Evolutionary conservation across 192 early-diverging fungal genomes (phyloP), one percentile per base, ranked within the genome.

Genomic region (Coemansia sp.): DNA sequence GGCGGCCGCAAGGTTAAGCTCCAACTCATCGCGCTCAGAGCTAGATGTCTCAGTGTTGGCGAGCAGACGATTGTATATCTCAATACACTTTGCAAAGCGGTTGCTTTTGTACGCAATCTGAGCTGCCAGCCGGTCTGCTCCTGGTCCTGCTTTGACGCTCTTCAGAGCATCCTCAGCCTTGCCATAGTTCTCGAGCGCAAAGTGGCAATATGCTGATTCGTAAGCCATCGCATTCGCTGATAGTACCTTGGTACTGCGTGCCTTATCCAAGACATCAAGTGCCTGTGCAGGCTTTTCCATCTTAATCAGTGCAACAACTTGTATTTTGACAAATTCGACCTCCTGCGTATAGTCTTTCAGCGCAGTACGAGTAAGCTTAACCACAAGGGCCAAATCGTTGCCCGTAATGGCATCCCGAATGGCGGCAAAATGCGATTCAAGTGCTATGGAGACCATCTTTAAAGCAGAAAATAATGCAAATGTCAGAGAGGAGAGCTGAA

Each of bases 41-140:
- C 65, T 56, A 1, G 41, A 62, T 10, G 23, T 35, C 3, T 65
- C 77, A 1, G 53, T 10, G 14, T 27, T 17, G 23, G 69, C 43
- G 19, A 80, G 51, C 22, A 80, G 65, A 27, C 8, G 27, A 22
- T 70, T 25, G 63, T 80, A 80, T 19, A 75, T 57, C 7, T 56
- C 50, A 19, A 68, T 38, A 56, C 77, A 80, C 38, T 74, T 66
- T 14, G 53, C 45, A 63, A 70, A 82, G 22, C 69, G 50, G 32
- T 64, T 64, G 45, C 64, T 50, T 38, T 76, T 82, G 74, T 76
- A 82, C 23, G 73, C 73, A 67, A 82, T 69, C 60, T 82, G 79
- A 10, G 79, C 79, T 12, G 59, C 25, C 64, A 82, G 51, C 17
- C 60, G 55, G 52, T 66, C 63, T 4, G 41, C 55, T 4, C 52